These are phyloP conservation scores for Fulvia fulva DNA, from an alignment of 2,329 filamentous ascomycete genomes.

Conservation along the genomic window DNA sequence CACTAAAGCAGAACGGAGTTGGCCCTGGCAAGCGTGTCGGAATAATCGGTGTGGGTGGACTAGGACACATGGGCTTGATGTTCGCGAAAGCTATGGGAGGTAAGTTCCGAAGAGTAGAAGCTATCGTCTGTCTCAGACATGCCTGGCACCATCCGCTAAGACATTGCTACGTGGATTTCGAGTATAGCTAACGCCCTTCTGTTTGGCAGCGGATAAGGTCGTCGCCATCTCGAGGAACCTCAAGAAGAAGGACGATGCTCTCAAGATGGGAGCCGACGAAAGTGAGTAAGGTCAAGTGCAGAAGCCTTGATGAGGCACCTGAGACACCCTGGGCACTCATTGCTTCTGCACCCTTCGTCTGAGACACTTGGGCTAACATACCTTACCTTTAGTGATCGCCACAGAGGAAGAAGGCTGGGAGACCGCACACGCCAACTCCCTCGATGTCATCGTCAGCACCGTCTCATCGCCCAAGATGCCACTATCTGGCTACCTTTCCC, in stretches of 20 bases:
- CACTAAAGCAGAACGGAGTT: conserved; percentile 61
- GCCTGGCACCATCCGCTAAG: too few relatives aligned
- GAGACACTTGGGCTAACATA: too few relatives aligned
- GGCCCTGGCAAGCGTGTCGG: conserved; percentile 69
- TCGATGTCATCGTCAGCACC: conserved; percentile 59
- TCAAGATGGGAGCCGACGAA: conserved; percentile 57
- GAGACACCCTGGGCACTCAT: too few relatives aligned
- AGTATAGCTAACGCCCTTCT: too few relatives aligned
- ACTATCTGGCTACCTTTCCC: conserved; percentile 55
- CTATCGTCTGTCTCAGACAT: too few relatives aligned
- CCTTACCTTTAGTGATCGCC: too few relatives aligned
- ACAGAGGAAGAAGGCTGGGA: conserved; percentile 59
- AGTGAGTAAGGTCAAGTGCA: too few relatives aligned
- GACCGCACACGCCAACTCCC: conserved; percentile 47
- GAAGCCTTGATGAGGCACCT: too few relatives aligned
- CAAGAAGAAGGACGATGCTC: conserved; percentile 56
- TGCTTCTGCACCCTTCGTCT: too few relatives aligned
- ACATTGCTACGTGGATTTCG: too few relatives aligned
- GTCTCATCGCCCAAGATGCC: conserved; percentile 60
- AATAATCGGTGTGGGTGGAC: conserved; percentile 65
- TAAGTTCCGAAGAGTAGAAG: too few relatives aligned
- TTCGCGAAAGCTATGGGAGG: conserved; percentile 67
- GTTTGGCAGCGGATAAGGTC: conserved; percentile 64
- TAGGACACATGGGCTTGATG: conserved; percentile 62
- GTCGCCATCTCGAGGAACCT: conserved; percentile 62